Conservation (phyloP, 129 eudicot genomes). For the Tagetes erecta region DNA sequence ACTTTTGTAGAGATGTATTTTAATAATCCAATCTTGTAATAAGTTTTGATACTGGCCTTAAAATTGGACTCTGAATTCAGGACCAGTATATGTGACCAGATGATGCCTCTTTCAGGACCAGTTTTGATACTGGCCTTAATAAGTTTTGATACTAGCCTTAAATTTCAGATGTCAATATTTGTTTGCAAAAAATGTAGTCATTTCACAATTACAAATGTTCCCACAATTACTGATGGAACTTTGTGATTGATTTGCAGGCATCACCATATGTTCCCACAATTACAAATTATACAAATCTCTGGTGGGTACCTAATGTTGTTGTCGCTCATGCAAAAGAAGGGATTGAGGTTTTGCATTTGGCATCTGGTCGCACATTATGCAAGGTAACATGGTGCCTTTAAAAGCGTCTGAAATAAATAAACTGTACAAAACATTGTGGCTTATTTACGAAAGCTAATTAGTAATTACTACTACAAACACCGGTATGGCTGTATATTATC, state of each 20-base stretch:
- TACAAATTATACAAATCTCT: slow-evolving; percentile 84
- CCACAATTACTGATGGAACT: not conserved
- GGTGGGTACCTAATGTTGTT: slow-evolving; percentile 99
- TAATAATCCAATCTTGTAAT: slow-evolving; percentile 21
- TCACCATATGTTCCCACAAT: slow-evolving; percentile 81
- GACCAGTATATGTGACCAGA: slow-evolving; percentile 10
- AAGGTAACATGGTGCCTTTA: slow-evolving; percentile 49
- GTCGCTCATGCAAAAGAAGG: slow-evolving; percentile 98
- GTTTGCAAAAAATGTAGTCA: not conserved
- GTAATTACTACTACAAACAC: not conserved
- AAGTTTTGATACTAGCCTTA: too few relatives aligned
- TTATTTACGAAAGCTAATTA: not conserved
- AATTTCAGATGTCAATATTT: not conserved
- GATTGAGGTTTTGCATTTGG: slow-evolving; percentile 94
- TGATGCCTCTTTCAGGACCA: too few relatives aligned
- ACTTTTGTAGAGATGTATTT: not conserved
- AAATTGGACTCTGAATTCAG: slow-evolving; percentile 10
- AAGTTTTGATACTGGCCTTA: not conserved
- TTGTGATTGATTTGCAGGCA: slow-evolving; percentile 47
- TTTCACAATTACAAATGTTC: too few relatives aligned
- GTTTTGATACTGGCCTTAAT: too few relatives aligned
- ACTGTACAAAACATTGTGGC: not conserved
- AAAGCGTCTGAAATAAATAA: not conserved
- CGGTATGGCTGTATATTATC: not conserved
- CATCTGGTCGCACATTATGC: slow-evolving; percentile 96